Base-by-base conservation (phyloP, 1,284 basidiomycete genomes). In the Laetiporus sulphureus region DNA sequence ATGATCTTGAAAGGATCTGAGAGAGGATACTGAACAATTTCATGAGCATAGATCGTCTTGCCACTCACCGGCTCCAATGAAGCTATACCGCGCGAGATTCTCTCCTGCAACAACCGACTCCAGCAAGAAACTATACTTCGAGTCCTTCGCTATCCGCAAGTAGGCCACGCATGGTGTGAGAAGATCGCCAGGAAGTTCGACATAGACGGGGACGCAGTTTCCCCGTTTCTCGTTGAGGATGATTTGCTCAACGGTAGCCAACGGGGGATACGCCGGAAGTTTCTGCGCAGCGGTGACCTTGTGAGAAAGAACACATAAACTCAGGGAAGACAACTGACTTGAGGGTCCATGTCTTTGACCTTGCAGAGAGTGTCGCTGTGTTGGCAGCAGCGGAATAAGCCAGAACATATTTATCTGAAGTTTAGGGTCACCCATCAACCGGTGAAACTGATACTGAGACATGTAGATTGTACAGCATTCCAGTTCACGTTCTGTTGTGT, bases 101-200 rank as follows among this genome's bases (percentile, higher is more conserved):
- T 97, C 91, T 37, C 94, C 95, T 21, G 80, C 87, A 18, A 91
- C 74, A 33, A 99, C 88, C 40, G 90, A 93, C 64, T 98, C 93
- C 30, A 98, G 73, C 32, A 98, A 66, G 62, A 96, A 98, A 60
- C 88, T 92, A 67, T 95, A 87, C 59, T 86, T 86, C 3, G 91
- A 90, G 51, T 93, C 91, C 57, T 94, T 82, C 5, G 94, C 84
- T 48, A 99, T 78, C 45, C 92, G 84, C 39, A 99, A 79, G 64
- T 98, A 99, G 12, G 96, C 94, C 63, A 93, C 90, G 57, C 95
- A 95, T 61, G 96, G 96, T 11, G 96, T 99, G 47, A 99, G 75
- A 45, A 98, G 80, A 63, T 99, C 96, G 42, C 93, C 93, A 19
- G 96, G 92, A 6, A 99, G 73, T 53, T 94, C 85, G 44, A 94